phyloP scores from a whole-genome alignment of 192 early-diverging fungal genomes.

The Helicostylum pulchrum region DNA sequence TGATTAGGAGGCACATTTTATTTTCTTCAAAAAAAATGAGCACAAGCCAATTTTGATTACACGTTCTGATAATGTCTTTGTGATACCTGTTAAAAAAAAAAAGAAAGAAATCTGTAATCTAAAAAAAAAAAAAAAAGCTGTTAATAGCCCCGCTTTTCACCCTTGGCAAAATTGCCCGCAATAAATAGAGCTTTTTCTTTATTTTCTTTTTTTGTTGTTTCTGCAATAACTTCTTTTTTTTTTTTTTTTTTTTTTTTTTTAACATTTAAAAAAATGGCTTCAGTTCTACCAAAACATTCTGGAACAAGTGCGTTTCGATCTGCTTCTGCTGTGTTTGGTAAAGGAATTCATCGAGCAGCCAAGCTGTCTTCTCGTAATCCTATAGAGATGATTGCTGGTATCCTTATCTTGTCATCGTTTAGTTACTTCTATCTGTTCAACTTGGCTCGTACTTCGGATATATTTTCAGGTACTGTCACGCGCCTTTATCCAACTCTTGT shows the following conservation, averaged over 20 bases:
- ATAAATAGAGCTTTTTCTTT: not conserved
- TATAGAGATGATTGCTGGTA: slow-evolving; percentile 74
- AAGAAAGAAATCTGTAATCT: too few species aligned
- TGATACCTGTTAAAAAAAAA: too few species aligned
- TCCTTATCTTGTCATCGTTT: slow-evolving; percentile 69
- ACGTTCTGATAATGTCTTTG: too few species aligned
- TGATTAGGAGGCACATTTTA: too few species aligned
- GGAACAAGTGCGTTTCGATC: slow-evolving; percentile 28
- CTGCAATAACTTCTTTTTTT: not conserved
- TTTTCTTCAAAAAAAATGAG: too few species aligned
- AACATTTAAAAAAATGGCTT: slow-evolving; percentile 6
- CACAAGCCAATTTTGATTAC: too few species aligned
- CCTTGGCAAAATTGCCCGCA: too few species aligned
- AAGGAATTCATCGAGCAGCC: slow-evolving; percentile 44
- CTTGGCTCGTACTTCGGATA: slow-evolving; percentile 61
- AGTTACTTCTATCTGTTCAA: slow-evolving; percentile 76
- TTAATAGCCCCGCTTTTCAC: too few species aligned
- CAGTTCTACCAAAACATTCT: slow-evolving; percentile 13
- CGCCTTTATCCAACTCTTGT: slow-evolving; percentile 45
- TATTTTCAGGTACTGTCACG: slow-evolving; percentile 47
- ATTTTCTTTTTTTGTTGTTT: not conserved
- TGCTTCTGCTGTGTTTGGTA: slow-evolving; percentile 27
- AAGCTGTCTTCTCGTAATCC: slow-evolving; percentile 64
- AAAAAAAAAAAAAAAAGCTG: too few species aligned
- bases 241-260: slow-evolving; percentile 2